Evolutionary conservation across 768 basidiomycete genomes (phyloP), one percentile per base, ranked within the genome.

Genomic region (Lyophyllum atratum): DNA sequence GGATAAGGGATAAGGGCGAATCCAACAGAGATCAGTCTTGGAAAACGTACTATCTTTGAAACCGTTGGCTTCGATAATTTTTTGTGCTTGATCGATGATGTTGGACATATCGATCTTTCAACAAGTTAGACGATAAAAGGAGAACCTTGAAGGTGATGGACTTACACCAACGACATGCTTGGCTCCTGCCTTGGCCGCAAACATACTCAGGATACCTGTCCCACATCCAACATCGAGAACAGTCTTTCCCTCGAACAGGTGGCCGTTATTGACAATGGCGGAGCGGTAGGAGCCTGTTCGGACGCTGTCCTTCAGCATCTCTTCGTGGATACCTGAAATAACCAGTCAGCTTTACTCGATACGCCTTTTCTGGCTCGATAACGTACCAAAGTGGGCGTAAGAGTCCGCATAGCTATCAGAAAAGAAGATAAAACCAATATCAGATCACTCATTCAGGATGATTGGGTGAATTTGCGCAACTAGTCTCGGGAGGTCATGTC

Each of bases 181-280:
- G 52, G 95, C 95, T 34, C 95, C 95, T 33, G 95, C 95, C 74
- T 92, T 96, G 29, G 94, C 93, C 52, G 95, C 95, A 67, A 98
- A 98, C 95, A 98, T 96, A 64, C 93, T 95, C 47, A 98, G 79
- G 60, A 98, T 98, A 50, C 97, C 97, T 10, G 97, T 99, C 24
- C 97, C 97, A 68, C 97, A 98, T 42, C 97, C 97, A 62, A 99
- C 97, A 71, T 99, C 97, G 50, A 99, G 82, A 2, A 99, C 97
- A 33, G 89, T 91, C 79, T 98, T 99, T 70, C 85, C 95, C 75
- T 93, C 90, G 87, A 99, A 99, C 44, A 99, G 77, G 73, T 98
- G 95, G 10, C 83, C 78, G 74, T 98, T 98, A 80, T 95, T 89
- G 72, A 95, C 75, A 80, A 99, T 98, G 59, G 95, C 93, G 57